These are phyloP conservation scores for Lonicera japonica DNA, from an alignment of 129 eudicot genomes.

Conservation along the genomic window DNA sequence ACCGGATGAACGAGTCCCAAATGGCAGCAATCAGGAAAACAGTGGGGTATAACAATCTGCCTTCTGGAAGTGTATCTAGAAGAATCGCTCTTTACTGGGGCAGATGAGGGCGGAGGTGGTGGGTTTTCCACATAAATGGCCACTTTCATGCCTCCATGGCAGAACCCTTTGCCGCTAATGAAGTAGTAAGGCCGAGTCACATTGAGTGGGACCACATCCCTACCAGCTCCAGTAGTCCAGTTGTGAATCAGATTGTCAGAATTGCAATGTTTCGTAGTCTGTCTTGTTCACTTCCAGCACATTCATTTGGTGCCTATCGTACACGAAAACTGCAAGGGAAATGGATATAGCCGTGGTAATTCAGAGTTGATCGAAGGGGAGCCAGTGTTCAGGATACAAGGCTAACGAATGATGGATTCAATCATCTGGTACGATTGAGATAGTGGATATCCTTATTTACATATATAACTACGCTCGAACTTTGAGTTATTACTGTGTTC, in stretches of 20 bases:
- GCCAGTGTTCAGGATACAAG: too few relatives aligned
- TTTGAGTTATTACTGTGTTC: too few relatives aligned
- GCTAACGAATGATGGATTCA: too few relatives aligned
- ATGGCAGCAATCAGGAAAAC: conserved; percentile 54
- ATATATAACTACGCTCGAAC: too few relatives aligned
- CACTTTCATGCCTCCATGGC: conserved; percentile 81
- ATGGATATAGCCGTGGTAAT: not conserved
- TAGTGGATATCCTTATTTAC: too few relatives aligned
- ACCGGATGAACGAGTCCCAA: conserved; percentile 57
- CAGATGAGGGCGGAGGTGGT: conserved; percentile 66
- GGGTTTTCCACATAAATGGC: conserved; percentile 41
- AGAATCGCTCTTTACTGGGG: conserved; percentile 37
- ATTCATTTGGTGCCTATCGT: conserved; percentile 71
- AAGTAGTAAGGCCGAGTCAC: conserved; percentile 63
- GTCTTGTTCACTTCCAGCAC: conserved; percentile 84
- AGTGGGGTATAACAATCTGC: conserved; percentile 55
- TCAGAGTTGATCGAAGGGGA: too few relatives aligned
- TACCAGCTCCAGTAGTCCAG: conserved; percentile 82
- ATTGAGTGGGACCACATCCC: conserved; percentile 79
- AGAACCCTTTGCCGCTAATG: conserved; percentile 75
- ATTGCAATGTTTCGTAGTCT: conserved; percentile 62
- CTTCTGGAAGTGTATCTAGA: conserved; percentile 32
- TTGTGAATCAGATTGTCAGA: conserved; percentile 71
- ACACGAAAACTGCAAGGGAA: conserved; percentile 58
- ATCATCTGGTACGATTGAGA: too few relatives aligned